Base-by-base conservation (phyloP, 163 green algal genomes). In the Scenedesmus sp. region DNA sequence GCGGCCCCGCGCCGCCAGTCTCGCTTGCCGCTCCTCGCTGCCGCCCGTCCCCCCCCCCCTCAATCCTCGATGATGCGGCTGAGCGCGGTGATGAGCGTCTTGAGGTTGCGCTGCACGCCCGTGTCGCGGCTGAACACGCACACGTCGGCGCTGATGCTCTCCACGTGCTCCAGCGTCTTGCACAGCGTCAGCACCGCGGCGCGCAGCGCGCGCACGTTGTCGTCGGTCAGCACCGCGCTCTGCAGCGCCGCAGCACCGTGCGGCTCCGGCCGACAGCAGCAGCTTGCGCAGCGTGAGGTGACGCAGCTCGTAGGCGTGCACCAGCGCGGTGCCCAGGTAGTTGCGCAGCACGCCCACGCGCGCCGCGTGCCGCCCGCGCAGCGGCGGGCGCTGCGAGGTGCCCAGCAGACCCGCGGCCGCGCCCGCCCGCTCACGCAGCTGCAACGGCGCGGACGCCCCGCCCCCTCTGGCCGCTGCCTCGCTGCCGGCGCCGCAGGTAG, bases 31-130 rank as follows among this genome's bases (percentile, higher is more conserved):
- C n/a, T n/a, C 7, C 39, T 10, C 39, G 10, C 39, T 15, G 39
- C 39, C 39, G 10, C 10, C 39, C 39, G 6, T 6, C 39, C 39
- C 10, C 7, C 39, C 39, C 6, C 6, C n/a, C 7, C 39, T 48
- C 31, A 98, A 60, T 97, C 93, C 51, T 90, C 85, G 20, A 98
- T 88, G 57, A 99, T 81, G 1, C 95, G 70, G 31, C 81, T 93
- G 0, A 99, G 85, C 6, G 94, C 95, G 80, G 98, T 89, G 42
- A 99, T 95, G 5, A 99, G 85, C 76, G 97, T 95, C 81, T 93
- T 92, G 18, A 99, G 77, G 84, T 98, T 95, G 57, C 87, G 78
- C 73, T 94, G 91, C 75, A 97, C 95, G 0, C 84, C 87, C 26
- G 79, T 88, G 84, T 99, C 95, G 7, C 91, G 87, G 2, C 93